phyloP scores from a whole-genome alignment of 495 filamentous ascomycete genomes.

The Aspergillus sclerotiicarbonarius region DNA sequence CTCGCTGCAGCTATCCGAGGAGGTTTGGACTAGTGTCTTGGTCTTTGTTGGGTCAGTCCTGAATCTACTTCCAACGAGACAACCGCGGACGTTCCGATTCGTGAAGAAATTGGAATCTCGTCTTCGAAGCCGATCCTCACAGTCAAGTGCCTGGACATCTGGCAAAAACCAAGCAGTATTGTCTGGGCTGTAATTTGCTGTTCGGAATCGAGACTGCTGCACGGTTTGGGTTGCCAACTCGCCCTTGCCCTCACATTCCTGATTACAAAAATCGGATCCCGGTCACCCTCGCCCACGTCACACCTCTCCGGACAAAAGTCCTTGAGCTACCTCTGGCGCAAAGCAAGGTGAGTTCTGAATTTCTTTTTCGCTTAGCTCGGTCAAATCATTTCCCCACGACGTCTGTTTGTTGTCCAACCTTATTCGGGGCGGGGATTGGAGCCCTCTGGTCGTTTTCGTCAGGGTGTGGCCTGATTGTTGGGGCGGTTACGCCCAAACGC shows the following conservation, averaged over 20 bases:
- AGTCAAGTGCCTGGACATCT: background rate
- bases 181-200: background rate
- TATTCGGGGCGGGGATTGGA: background rate
- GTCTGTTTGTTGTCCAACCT: background rate
- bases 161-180: background rate
- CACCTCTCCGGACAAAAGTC: background rate
- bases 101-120: constrained; percentile 1
- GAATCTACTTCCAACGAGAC: background rate
- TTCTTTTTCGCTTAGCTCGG: background rate
- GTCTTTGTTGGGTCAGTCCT: constrained; percentile 4
- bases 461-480: background rate
- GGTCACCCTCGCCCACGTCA: background rate
- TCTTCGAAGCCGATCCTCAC: background rate
- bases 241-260: constrained; percentile 16
- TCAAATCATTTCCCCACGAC: background rate
- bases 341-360: constrained; percentile 4
- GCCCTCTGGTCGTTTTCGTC: background rate
- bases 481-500: background rate
- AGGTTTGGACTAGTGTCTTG: constrained; percentile 9
- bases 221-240: constrained; percentile 5
- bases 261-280: constrained; percentile 11
- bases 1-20: constrained; percentile 8
- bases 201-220: background rate
- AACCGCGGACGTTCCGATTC: background rate
- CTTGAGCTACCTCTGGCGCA: background rate